A percentile compares a stretch with the other conserved stretches of the same genome.
Evolutionary conservation across 2,329 filamentous ascomycete genomes (phyloP).

Genomic region (Fusarium scirpi): DNA sequence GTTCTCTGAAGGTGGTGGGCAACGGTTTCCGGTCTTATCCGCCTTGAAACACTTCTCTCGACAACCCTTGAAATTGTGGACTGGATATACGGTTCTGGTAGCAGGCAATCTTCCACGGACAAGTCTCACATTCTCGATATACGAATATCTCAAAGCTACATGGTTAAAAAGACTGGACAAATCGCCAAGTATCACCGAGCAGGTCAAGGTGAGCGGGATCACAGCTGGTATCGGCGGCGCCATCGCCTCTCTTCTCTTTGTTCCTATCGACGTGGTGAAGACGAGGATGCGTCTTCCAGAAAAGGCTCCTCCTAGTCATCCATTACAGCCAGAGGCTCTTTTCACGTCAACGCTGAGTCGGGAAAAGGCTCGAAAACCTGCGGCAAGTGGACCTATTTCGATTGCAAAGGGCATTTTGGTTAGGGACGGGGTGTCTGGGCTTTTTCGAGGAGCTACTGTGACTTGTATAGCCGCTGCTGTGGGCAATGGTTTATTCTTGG

Average conservation of each 20-base stretch:
- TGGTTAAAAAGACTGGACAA: not conserved
- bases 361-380: slow-evolving; percentile 9
- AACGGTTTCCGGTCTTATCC: slow-evolving; percentile 5
- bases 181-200: not conserved
- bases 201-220: slow-evolving; percentile 23
- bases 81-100: slow-evolving; percentile 26
- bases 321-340: slow-evolving; percentile 7
- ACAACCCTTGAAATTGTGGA: slow-evolving; percentile 28
- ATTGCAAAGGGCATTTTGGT: slow-evolving; percentile 26
- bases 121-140: slow-evolving; percentile 28
- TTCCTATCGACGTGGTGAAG: slow-evolving; percentile 27
- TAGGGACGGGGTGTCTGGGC: slow-evolving; percentile 17
- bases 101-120: slow-evolving; percentile 33
- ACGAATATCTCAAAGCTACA: slow-evolving; percentile 24
- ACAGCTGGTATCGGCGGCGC: slow-evolving; percentile 32
- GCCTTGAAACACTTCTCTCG: slow-evolving; percentile 23
- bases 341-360: slow-evolving; percentile 7
- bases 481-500: slow-evolving; percentile 22
- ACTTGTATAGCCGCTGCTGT: slow-evolving; percentile 32
- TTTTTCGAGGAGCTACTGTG: slow-evolving; percentile 27
- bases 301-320: slow-evolving; percentile 1
- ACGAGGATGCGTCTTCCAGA: slow-evolving; percentile 31
- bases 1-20: slow-evolving; percentile 5
- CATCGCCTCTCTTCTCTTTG: slow-evolving; percentile 21
- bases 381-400: not conserved